Evolutionary conservation across 1,284 basidiomycete species (phyloP).

Genomic region (Calocybe gambosa): DNA sequence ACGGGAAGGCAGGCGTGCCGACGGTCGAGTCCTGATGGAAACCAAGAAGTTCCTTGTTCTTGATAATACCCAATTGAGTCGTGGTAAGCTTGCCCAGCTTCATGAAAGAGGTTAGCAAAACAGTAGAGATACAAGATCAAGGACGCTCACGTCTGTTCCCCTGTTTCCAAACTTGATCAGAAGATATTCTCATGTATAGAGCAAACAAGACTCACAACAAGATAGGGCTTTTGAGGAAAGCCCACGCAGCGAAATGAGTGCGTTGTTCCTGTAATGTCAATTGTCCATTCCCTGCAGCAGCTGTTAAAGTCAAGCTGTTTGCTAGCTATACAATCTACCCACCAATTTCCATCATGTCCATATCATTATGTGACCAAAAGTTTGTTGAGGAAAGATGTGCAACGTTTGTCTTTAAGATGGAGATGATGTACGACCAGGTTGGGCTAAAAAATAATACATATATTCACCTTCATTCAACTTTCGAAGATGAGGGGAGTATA

Average conservation of each 20-base stretch:
- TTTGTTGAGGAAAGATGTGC: slow-evolving; percentile 34
- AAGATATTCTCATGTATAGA: neutral
- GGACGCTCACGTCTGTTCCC: slow-evolving; percentile 43
- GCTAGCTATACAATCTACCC: neutral
- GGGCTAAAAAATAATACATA: too few species aligned
- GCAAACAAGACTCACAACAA: slow-evolving; percentile 29
- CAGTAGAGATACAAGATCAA: neutral
- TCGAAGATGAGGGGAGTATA: slow-evolving; percentile 10
- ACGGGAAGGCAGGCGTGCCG: slow-evolving; percentile 42
- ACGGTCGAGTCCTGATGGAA: slow-evolving; percentile 46
- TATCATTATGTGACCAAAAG: slow-evolving; percentile 50
- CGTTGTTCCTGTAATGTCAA: slow-evolving; percentile 46
- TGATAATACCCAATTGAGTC: slow-evolving; percentile 41
- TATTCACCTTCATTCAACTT: too few species aligned
- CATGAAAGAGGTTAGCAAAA: neutral
- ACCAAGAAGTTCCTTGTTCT: slow-evolving; percentile 45
- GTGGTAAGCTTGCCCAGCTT: slow-evolving; percentile 37
- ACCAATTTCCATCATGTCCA: slow-evolving; percentile 62
- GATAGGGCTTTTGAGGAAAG: slow-evolving; percentile 51
- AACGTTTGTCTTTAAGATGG: slow-evolving; percentile 38
- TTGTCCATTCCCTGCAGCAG: slow-evolving; percentile 34
- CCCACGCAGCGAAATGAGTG: slow-evolving; percentile 53
- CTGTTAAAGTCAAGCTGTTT: neutral
- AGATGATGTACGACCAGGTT: slow-evolving; percentile 43
- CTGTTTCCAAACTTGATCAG: slow-evolving; percentile 14